Conservation (phyloP, 2,329 filamentous ascomycete genomes). For the Aspergillus felis region DNA sequence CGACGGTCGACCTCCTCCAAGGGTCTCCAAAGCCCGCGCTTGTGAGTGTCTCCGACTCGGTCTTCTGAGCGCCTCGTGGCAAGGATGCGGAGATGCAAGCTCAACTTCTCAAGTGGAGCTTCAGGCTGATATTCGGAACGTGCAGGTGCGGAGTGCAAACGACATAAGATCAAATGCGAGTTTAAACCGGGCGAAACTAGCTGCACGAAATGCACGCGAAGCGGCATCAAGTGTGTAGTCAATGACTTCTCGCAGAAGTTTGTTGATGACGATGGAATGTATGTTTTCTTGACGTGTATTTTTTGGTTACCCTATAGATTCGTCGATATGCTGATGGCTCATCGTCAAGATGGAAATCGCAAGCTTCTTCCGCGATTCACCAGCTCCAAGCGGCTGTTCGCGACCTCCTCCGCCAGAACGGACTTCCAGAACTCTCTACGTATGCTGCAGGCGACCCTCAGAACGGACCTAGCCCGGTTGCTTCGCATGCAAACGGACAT, state of each 20-base stretch:
- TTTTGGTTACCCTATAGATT: neutral
- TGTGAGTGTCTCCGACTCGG: conserved; percentile 28
- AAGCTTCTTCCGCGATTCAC: conserved; percentile 39
- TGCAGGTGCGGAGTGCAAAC: conserved; percentile 49
- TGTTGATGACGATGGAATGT: conserved; percentile 52
- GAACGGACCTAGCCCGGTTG: conserved; percentile 24
- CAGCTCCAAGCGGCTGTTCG: conserved; percentile 45
- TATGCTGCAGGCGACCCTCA: conserved; percentile 30
- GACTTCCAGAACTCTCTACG: conserved; percentile 40
- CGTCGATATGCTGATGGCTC: conserved; percentile 5
- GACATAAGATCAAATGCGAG: conserved; percentile 55
- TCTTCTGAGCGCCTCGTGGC: neutral
- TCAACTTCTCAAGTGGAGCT: neutral
- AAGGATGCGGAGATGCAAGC: neutral
- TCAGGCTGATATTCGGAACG: conserved; percentile 3
- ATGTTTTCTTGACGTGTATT: conserved; percentile 21
- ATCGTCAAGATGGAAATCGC: conserved; percentile 42
- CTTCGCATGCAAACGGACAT: conserved; percentile 24
- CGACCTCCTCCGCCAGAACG: conserved; percentile 42
- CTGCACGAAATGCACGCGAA: conserved; percentile 49
- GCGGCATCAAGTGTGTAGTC: conserved; percentile 50
- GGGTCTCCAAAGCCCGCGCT: conserved; percentile 40
- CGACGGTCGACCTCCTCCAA: conserved; percentile 25
- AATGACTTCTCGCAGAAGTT: conserved; percentile 56
- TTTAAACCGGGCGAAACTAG: conserved; percentile 44